Base-by-base conservation (phyloP, 768 basidiomycete species). In the Pleurotus tuoliensis region DNA sequence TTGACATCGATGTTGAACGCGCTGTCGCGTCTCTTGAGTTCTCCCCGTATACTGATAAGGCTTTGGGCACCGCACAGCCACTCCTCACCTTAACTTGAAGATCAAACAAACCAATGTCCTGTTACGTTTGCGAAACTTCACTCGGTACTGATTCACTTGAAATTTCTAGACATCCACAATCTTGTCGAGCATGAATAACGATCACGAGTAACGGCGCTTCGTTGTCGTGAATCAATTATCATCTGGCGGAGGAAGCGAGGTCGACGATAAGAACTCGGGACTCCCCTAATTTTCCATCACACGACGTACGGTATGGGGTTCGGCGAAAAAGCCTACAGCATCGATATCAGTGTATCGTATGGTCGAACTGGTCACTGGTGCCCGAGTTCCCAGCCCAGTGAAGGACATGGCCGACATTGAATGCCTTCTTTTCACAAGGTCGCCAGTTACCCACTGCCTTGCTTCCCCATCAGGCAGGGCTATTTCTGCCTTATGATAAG, bases 391-490 rank as follows among this genome's bases (percentile, higher is more conserved):
- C 30, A 34, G 30, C 30, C 30, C 30, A 34, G 30, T 34, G 30
- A 34, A 34, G 30, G 30, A 34, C 9, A 34, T 34, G 30, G 11
- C 30, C 30, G 30, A 34, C 30, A 34, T 11, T 22, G 20, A 47
- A 24, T 24, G 18, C 8, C 46, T 50, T 50, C 51, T 53, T 53
- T 53, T 53, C 51, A 53, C 51, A 39, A 53, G 51, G 51, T 53
- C 51, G 13, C 49, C 41, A 22, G 54, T 75, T 72, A 43, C 71
- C 70, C 30, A 34, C 30, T 34, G 0, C 30, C 8, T 34, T 11
- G 65, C 69, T 41, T 74, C 75, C 9, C 69, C 73, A 53, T 73
- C 71, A 5, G 74, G 56, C 4, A 75, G 59, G 15, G 68, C 69
- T 40, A 59, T 61, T 3, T 55, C 57, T 55, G 67, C 68, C 25